These are phyloP conservation scores for Dothidotthia symphoricarpi DNA, from an alignment of 2,329 filamentous ascomycete genomes.

Conservation along the genomic window DNA sequence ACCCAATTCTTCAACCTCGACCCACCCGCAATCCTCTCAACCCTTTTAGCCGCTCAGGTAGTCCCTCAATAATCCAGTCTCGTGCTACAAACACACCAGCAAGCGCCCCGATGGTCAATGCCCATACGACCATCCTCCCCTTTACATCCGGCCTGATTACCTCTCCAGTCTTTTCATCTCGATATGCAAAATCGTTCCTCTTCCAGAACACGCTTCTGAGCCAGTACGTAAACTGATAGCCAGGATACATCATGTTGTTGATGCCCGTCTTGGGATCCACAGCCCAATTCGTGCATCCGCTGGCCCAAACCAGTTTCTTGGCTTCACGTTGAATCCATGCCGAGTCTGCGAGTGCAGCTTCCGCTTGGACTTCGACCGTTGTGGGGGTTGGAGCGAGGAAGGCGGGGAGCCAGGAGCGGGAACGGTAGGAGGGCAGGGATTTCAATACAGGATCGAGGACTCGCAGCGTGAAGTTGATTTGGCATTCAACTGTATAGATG, in stretches of 20 bases:
- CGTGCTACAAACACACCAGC: conserved; percentile 15
- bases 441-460: conserved; percentile 46
- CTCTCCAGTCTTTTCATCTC: conserved; percentile 18
- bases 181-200: conserved; percentile 42
- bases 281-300: conserved; percentile 55
- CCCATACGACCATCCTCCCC: conserved; percentile 10
- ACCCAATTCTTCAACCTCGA: too few species aligned
- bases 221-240: conserved; percentile 54
- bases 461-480: conserved; percentile 51
- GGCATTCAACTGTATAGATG: conserved; percentile 53
- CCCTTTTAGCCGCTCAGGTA: conserved; percentile 9
- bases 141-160: conserved; percentile 15
- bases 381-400: conserved; percentile 19
- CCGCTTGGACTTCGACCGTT: conserved; percentile 40
- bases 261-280: conserved; percentile 48
- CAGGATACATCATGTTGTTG: conserved; percentile 55
- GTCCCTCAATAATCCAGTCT: conserved; percentile 16
- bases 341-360: conserved; percentile 40
- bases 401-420: conserved; percentile 18
- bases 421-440: conserved; percentile 29
- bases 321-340: conserved; percentile 45
- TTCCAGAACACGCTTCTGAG: conserved; percentile 48
- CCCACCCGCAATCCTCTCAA: too few species aligned
- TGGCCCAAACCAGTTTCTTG: conserved; percentile 49
- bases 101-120: conserved; percentile 8